Base-by-base conservation (phyloP, 805 yeast species). In the Zygosaccharomyces pseudorouxii region DNA sequence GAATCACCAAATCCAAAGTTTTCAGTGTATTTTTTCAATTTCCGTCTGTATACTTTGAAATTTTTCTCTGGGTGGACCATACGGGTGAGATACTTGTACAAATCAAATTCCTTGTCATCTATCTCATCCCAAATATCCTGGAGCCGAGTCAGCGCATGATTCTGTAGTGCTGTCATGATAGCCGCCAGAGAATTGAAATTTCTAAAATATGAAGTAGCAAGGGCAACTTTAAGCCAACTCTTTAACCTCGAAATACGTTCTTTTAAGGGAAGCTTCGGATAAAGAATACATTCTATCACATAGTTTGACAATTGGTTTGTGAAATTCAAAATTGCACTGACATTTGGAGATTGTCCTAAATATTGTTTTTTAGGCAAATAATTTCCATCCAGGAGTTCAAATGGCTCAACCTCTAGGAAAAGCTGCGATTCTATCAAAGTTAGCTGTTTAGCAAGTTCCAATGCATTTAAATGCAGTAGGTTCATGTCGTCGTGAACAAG, bases 111-210 rank as follows among this genome's bases (percentile, higher is more conserved):
- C 56, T 84, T 84, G 3, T 70, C 77, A 1, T 81, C 73, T 31
- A 86, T 62, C 0, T 71, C 75, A 2, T 64, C 69, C 90, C 90
- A 84, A 8, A 86, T 61, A 38, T 66, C 71, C n/a, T 72, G 64
- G 45, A 86, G 64, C 62, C 93, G 73, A 0, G 88, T 80, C 37
- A 86, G 69, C 37, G 83, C 73, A 61, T 83, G 86, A 45, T 84
- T 82, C 62, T 86, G 95, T 52, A 86, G 70, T 1, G 89, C 76
- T 0, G 89, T 84, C 70, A 86, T 79, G 40, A 86, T 83, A 1
- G 92, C 84, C 1, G 92, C 90, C 52, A 86, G 70, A 0, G 93
- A 82, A 60, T 86, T 86, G 70, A 81, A 86, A 62, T 86, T 86
- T 51, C 89, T 72, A 63, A 86, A 72, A 57, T 85, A 84, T 37